phyloP scores from a whole-genome alignment of 768 basidiomycete species.

The Inosperma sp. region DNA sequence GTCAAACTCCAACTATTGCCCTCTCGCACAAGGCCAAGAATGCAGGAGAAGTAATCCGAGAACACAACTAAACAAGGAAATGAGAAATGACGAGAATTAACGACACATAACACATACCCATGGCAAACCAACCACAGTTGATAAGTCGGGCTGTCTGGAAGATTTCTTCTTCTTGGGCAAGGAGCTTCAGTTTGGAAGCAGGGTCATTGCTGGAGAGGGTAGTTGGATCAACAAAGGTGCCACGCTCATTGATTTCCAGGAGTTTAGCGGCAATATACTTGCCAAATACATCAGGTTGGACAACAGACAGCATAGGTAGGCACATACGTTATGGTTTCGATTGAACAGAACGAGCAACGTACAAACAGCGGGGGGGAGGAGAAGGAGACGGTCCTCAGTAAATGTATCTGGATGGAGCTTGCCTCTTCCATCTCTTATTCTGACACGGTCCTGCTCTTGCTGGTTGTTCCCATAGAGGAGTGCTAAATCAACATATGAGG shows the following conservation, averaged over 20 bases:
- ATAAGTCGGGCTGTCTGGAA: conserved; percentile 78
- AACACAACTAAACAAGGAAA: conserved; percentile 47
- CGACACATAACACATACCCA: conserved; percentile 28
- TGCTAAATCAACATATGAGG: conserved; percentile 80
- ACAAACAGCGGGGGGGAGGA: conserved; percentile 75
- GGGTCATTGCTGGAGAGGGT: conserved; percentile 37
- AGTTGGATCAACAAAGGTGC: conserved; percentile 53
- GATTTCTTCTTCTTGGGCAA: conserved; percentile 67
- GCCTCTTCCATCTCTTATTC: conserved; percentile 60
- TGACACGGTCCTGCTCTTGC: conserved; percentile 51
- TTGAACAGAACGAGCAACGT: conserved; percentile 80
- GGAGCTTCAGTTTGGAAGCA: conserved; percentile 30
- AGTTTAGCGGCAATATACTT: conserved; percentile 73
- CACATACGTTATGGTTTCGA: conserved; percentile 79
- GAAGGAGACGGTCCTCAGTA: conserved; percentile 70
- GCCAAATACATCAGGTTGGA: not conserved
- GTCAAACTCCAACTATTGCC: conserved; percentile 75
- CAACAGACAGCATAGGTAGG: not conserved
- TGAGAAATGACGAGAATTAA: conserved; percentile 7
- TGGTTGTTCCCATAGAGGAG: conserved; percentile 79
- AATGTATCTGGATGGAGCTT: conserved; percentile 66
- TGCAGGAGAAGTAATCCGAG: conserved; percentile 77
- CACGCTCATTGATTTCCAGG: conserved; percentile 76
- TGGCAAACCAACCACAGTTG: conserved; percentile 78
- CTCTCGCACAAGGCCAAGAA: conserved; percentile 71